phyloP scores from a whole-genome alignment of 129 eudicot species.

The Saposhnikovia divaricata region DNA sequence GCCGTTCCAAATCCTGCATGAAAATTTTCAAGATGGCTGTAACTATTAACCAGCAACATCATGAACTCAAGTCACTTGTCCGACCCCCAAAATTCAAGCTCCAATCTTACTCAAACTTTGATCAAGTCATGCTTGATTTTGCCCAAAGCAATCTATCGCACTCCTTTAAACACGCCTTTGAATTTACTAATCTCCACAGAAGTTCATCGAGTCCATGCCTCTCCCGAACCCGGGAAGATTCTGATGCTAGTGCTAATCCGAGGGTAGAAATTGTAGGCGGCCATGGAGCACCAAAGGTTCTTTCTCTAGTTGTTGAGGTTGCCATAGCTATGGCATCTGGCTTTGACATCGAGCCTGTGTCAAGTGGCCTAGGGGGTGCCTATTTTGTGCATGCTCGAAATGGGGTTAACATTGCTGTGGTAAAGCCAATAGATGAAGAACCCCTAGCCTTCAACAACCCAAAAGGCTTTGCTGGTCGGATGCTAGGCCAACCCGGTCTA shows the following conservation, averaged over 20 bases:
- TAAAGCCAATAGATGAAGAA: slow-evolving; percentile 88
- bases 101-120: slow-evolving; percentile 76
- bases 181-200: slow-evolving; percentile 52
- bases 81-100: slow-evolving; percentile 77
- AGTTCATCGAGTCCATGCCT: slow-evolving; percentile 92
- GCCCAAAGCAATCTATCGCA: slow-evolving; percentile 29
- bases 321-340: slow-evolving; percentile 90
- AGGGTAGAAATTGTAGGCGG: slow-evolving; percentile 68
- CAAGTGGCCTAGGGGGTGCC: slow-evolving; percentile 90
- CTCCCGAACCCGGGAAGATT: slow-evolving; percentile 48
- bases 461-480: slow-evolving; percentile 78
- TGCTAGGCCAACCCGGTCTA: slow-evolving; percentile 89
- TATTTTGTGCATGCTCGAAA: slow-evolving; percentile 48
- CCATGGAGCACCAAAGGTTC: slow-evolving; percentile 52
- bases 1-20: slow-evolving; percentile 35
- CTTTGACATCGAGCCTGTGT: slow-evolving; percentile 49
- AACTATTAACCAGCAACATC: slow-evolving; percentile 67
- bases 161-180: slow-evolving; percentile 35
- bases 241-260: slow-evolving; percentile 31
- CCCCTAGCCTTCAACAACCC: slow-evolving; percentile 86
- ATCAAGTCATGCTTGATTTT: slow-evolving; percentile 54
- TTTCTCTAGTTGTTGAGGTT: slow-evolving; percentile 82
- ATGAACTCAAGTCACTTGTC: slow-evolving; percentile 53
- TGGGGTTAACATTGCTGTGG: slow-evolving; percentile 68
- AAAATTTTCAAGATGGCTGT: slow-evolving; percentile 71